These are phyloP conservation scores for Geranomyces michiganensis DNA, from an alignment of 192 early-diverging fungal species.

Conservation along the genomic window DNA sequence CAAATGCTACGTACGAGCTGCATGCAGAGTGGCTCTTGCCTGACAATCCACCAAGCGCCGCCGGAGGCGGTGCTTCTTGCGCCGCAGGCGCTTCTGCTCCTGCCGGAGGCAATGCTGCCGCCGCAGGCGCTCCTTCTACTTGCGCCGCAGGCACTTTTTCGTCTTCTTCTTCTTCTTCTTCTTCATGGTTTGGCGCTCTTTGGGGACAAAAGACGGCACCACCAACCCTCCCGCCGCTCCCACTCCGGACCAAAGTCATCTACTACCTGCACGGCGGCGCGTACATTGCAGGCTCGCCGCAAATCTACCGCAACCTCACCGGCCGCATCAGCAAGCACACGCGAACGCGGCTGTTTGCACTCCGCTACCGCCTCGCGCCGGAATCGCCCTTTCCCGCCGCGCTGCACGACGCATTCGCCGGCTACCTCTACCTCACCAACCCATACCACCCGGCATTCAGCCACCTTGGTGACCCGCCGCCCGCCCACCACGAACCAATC, in stretches of 20 bases:
- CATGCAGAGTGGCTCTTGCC: constrained; percentile 18
- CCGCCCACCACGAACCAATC: constrained; percentile 37
- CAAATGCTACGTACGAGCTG: constrained; percentile 14
- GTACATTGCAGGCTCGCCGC: constrained; percentile 38
- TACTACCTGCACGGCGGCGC: constrained; percentile 50
- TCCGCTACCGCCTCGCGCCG: constrained; percentile 51
- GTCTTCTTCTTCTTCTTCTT: not conserved
- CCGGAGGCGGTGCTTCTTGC: too few species aligned
- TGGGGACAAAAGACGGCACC: not conserved
- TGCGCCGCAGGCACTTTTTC: not conserved
- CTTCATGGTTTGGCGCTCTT: not conserved
- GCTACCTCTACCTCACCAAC: constrained; percentile 47
- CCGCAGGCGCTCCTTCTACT: too few species aligned
- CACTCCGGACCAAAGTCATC: constrained; percentile 27
- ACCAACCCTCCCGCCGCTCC: not conserved
- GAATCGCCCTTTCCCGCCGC: constrained; percentile 51
- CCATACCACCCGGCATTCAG: constrained; percentile 45
- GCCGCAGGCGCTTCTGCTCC: too few species aligned
- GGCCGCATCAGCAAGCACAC: constrained; percentile 40
- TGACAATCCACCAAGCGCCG: too few species aligned
- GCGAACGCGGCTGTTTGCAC: constrained; percentile 30
- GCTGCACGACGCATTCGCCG: constrained; percentile 53
- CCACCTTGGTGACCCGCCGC: constrained; percentile 8
- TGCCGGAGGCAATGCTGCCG: too few species aligned
- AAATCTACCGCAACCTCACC: constrained; percentile 39